Conservation (phyloP, 176 grass and related monocot genomes). For the Alloteropsis semialata region DNA sequence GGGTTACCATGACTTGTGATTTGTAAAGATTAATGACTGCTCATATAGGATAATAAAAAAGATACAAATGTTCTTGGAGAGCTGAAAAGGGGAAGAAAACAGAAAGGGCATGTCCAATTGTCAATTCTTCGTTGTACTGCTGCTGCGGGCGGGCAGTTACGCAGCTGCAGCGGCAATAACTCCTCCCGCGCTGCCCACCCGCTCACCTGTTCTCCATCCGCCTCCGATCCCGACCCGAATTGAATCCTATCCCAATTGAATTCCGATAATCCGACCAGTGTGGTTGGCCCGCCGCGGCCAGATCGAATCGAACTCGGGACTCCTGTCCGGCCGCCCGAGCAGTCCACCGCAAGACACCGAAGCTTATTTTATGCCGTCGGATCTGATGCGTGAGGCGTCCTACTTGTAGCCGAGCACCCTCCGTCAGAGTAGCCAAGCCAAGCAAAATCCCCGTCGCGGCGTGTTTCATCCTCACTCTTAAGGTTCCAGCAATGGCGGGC, state of each 20-base stretch:
- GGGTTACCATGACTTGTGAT: not conserved
- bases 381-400: not conserved
- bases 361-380: not conserved
- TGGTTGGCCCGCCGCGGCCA: constrained; percentile 14
- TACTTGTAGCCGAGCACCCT: not conserved
- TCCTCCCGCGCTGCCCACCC: not conserved
- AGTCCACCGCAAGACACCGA: not conserved
- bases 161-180: constrained; percentile 34
- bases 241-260: not conserved
- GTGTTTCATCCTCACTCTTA: not conserved
- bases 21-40: not conserved
- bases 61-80: not conserved
- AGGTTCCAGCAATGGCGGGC: constrained; percentile 25
- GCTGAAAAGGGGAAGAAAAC: not conserved
- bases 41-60: not conserved
- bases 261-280: constrained; percentile 1
- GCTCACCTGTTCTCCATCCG: not conserved
- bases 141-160: not conserved
- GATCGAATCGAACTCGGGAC: not conserved
- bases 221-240: not conserved
- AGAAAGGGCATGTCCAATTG: not conserved
- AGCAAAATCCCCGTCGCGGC: too few species aligned
- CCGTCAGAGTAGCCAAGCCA: not conserved
- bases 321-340: not conserved
- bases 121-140: not conserved